A percentile compares a stretch with the other conserved stretches of the same genome.
These are phyloP conservation scores for Alternaria consortialis DNA, from an alignment of 2,329 filamentous ascomycete species.

Conservation along the genomic window DNA sequence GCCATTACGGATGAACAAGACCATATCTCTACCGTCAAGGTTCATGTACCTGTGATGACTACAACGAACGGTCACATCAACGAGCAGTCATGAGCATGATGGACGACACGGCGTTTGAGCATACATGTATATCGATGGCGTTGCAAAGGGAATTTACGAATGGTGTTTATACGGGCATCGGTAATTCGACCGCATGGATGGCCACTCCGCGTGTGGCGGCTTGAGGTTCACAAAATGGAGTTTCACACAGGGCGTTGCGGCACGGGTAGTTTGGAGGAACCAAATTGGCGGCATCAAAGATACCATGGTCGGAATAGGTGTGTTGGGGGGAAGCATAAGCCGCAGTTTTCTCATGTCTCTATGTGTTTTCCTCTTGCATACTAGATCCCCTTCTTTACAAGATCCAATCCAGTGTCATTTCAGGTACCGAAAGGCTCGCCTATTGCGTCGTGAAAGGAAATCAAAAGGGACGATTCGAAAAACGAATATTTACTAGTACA, in stretches of 20 bases:
- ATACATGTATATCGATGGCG: conserved; percentile 21
- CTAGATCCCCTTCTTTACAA: neutral
- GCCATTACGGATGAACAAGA: conserved; percentile 43
- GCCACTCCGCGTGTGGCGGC: neutral
- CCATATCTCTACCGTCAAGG: conserved; percentile 42
- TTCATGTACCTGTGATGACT: conserved; percentile 26
- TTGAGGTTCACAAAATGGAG: neutral
- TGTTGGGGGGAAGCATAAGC: neutral
- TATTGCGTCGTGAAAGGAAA: neutral
- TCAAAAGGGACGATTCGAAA: neutral
- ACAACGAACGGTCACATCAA: conserved; percentile 24
- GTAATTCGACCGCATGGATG: neutral
- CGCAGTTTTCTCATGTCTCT: neutral
- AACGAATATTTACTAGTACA: neutral
- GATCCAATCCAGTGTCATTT: neutral
- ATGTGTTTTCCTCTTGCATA: neutral
- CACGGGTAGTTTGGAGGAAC: neutral
- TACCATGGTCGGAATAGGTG: neutral
- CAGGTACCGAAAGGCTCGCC: neutral
- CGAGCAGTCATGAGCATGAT: conserved; percentile 15
- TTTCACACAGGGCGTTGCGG: neutral
- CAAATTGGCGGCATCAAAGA: conserved; percentile 1
- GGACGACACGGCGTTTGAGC: conserved; percentile 3
- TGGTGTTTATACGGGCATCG: conserved; percentile 15
- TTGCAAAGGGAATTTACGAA: conserved; percentile 14